Conservation (phyloP, 2,329 filamentous ascomycete species). For the Ophiostoma sp. region DNA sequence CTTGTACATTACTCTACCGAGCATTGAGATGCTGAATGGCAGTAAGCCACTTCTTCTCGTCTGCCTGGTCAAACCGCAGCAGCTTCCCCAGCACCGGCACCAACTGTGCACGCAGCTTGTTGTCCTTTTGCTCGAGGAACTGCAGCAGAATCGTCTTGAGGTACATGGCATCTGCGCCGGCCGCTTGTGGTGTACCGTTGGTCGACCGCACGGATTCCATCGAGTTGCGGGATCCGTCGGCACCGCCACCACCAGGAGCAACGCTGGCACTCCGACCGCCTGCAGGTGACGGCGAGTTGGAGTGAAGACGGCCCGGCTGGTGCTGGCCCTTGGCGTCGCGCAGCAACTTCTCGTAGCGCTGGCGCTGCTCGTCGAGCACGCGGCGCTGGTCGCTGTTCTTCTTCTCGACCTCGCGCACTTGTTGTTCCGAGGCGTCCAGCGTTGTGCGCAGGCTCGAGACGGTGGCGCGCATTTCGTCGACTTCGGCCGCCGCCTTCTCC, state of each 20-base stretch:
- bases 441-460: slow-evolving; percentile 77
- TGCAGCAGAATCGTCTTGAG: slow-evolving; percentile 79
- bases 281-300: slow-evolving; percentile 5
- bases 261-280: slow-evolving; percentile 11
- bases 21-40: slow-evolving; percentile 60
- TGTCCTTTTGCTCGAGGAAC: slow-evolving; percentile 79
- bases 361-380: slow-evolving; percentile 74
- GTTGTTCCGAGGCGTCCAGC: slow-evolving; percentile 83
- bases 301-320: slow-evolving; percentile 41
- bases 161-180: slow-evolving; percentile 58
- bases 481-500: slow-evolving; percentile 69
- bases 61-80: slow-evolving; percentile 72
- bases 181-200: slow-evolving; percentile 30
- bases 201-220: slow-evolving; percentile 48
- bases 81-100: slow-evolving; percentile 76
- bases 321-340: slow-evolving; percentile 63
- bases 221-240: slow-evolving; percentile 44
- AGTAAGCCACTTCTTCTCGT: slow-evolving; percentile 84
- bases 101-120: slow-evolving; percentile 71
- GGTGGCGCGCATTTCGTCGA: slow-evolving; percentile 71
- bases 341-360: slow-evolving; percentile 75
- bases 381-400: slow-evolving; percentile 74
- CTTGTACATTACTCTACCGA: slow-evolving; percentile 4
- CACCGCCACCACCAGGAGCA: slow-evolving; percentile 31
- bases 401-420: slow-evolving; percentile 77